A percentile compares a stretch with the other conserved stretches of the same genome.
Evolutionary conservation across 2,329 filamentous ascomycete genomes (phyloP).

Genomic region (Leptographium radiaticola): DNA sequence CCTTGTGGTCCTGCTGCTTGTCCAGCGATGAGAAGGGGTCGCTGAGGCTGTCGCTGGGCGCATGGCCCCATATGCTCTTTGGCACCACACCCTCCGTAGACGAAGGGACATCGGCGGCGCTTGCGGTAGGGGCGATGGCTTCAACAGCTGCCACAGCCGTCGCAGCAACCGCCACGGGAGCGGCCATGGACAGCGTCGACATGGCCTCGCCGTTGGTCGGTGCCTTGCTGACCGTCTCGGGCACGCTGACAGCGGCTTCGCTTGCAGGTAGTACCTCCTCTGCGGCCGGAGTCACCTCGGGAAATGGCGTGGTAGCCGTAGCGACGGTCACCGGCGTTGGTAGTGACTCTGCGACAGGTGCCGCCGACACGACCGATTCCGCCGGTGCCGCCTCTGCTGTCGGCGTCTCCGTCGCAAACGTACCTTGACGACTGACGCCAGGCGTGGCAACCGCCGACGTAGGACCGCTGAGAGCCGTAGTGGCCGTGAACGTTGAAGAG

Average conservation of each 20-base stretch:
- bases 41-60: constrained; percentile 14
- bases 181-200: no score
- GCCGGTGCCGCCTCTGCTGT: neutral
- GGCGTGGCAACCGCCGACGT: constrained; percentile 40
- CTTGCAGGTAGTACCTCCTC: neutral
- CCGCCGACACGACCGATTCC: neutral
- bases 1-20: constrained; percentile 32
- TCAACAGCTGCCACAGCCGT: neutral
- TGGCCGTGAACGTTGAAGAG: constrained; percentile 38
- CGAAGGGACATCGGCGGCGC: neutral
- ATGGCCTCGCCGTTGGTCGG: neutral
- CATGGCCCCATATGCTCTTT: constrained; percentile 9
- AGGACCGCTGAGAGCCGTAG: constrained; percentile 34
- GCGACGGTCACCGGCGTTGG: neutral
- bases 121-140: neutral
- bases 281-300: neutral
- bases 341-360: neutral
- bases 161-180: no score
- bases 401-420: constrained; percentile 34
- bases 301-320: neutral
- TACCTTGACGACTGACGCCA: constrained; percentile 46
- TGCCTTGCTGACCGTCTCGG: neutral
- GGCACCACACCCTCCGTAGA: neutral
- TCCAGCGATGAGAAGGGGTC: constrained; percentile 42
- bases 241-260: neutral